Evolutionary conservation across 2,329 filamentous ascomycete genomes (phyloP), one percentile per base, ranked within the genome.

Genomic region (Emmonsiellopsis sp.): DNA sequence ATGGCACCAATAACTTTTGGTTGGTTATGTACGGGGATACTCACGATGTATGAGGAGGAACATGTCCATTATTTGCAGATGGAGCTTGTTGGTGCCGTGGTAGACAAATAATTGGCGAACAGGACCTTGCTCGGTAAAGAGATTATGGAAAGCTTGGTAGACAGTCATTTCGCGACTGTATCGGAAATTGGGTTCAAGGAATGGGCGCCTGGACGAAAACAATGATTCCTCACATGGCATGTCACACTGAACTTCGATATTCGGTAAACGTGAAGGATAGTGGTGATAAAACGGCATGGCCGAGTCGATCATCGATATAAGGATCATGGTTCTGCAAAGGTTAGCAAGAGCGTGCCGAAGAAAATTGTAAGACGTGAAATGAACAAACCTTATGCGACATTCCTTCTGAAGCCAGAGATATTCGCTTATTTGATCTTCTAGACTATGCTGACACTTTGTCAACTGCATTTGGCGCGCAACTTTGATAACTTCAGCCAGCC

Each of bases 251-350:
- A 74, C 63, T 57, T 75, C 73, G 9, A 62, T 63, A 21, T 68
- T 61, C 0, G 64, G 64, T 9, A 75, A 55, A 5, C 72, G 71
- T 42, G 68, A 71, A 0, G 73, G 73, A 51, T 70, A 74, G 46
- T 75, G 74, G 39, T 71, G 68, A 54, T 68, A 75, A 55, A 75
- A 75, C 2, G 64, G 67, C 53, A 75, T 72, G 9, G 73, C 72
- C 49, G 67, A 72, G 57, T 75, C 73, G 8, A 75, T 60, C 3
- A 72, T 62, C 0, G 65, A 66, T n/a, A 75, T 66, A 3, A 69
- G 63, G 42, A 61, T 66, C 39, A 74, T 68, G 3, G 70, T 68
- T 13, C 72, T 74, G 33, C 3, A 51, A 31, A 37, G 9, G 31
- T 50, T 8, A 48, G 27, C 37, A 17, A 36, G 36, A 17, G 21